A percentile compares a stretch with the other conserved stretches of the same genome.
Conservation (phyloP, 2,329 filamentous ascomycete species). For the Venturiaceae sp. region DNA sequence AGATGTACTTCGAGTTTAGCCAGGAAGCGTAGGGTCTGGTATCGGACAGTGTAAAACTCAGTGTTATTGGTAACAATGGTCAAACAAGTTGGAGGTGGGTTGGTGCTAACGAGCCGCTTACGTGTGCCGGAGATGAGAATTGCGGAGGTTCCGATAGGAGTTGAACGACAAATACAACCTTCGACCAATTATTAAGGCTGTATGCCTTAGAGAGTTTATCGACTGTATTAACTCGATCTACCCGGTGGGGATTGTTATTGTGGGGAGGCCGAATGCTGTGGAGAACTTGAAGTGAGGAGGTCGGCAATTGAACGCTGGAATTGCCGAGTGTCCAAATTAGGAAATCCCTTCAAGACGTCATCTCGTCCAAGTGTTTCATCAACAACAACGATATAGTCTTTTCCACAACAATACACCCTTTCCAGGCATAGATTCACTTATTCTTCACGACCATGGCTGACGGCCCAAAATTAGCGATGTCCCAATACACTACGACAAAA, state of each 20-base stretch:
- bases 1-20: too few relatives aligned
- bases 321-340: background rate
- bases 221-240: background rate
- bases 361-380: background rate
- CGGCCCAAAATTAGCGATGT: too few relatives aligned
- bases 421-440: background rate
- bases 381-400: too few relatives aligned
- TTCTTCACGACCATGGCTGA: too few relatives aligned
- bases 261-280: background rate
- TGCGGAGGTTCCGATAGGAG: background rate
- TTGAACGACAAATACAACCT: too few relatives aligned
- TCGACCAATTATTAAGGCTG: too few relatives aligned
- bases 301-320: background rate
- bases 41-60: background rate
- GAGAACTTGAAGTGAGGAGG: background rate
- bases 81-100: too few relatives aligned
- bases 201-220: too few relatives aligned
- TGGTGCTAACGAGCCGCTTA: too few relatives aligned
- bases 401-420: background rate
- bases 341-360: background rate
- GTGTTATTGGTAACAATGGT: background rate
- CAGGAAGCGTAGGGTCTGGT: too few relatives aligned
- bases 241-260: background rate
- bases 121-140: background rate
- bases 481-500: slow-evolving; percentile 7